Conservation (phyloP, 2,329 filamentous ascomycete species). For the Fusarium sp. region DNA sequence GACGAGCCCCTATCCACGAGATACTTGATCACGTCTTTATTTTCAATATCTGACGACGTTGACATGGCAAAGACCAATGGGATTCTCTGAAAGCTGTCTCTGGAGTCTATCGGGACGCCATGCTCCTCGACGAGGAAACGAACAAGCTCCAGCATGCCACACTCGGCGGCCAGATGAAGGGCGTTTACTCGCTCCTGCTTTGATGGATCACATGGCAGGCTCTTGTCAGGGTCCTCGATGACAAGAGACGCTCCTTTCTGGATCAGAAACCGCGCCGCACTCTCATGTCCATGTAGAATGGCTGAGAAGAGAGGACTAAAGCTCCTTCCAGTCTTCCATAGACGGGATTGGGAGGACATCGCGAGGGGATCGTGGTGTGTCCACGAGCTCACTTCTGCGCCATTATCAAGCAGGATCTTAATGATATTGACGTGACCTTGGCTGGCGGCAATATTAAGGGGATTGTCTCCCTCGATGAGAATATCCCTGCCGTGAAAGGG, state of each 20-base stretch:
- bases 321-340: not conserved
- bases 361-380: not conserved
- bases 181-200: not conserved
- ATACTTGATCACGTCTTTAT: not conserved
- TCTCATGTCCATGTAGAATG: not conserved
- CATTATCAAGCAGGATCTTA: not conserved
- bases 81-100: not conserved
- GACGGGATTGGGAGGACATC: not conserved
- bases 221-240: not conserved
- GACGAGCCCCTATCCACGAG: not conserved
- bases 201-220: not conserved
- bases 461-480: no score
- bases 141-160: not conserved
- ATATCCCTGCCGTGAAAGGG: no score
- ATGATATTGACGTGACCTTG: not conserved
- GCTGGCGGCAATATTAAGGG: not conserved
- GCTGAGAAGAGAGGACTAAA: not conserved
- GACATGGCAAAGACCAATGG: not conserved
- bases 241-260: not conserved
- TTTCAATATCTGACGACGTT: not conserved
- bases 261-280: not conserved
- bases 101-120: not conserved
- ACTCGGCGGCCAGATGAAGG: not conserved
- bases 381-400: not conserved
- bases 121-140: not conserved